Base-by-base conservation (phyloP, 2,329 filamentous ascomycete species). In the Verticillium isaacii region DNA sequence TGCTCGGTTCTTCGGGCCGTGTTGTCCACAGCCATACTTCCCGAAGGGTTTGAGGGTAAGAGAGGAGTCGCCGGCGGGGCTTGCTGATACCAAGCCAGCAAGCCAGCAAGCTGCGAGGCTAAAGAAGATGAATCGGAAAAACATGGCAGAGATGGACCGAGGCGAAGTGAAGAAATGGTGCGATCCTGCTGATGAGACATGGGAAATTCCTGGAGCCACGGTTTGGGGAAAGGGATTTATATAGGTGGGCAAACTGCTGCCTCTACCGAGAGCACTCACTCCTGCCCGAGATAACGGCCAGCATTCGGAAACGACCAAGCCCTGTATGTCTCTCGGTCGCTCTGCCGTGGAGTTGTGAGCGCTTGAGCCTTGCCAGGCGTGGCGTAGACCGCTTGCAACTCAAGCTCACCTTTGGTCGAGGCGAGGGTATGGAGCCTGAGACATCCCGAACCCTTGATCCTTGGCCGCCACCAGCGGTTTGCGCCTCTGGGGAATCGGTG, bases 1-100 rank as follows among this genome's bases (percentile, higher is more conserved):
- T 0, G 63, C 65, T 2, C 72, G 62, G 63, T 74, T 73, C 8
- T 65, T 68, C 5, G 68, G 66, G 17, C 68, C 69, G 58, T 74
- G 67, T 37, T 70, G 65, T 2, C 71, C 71, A 55, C 71, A 73
- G 19, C 45, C 45, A 14, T 50, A 50, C 19, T 23, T 23, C n/a
- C 45, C 45, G 9, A 50, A 50, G 45, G 45, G 45, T 14, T 50
- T 23, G n/a, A 50, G 45, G 9, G 45, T 12, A 5, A 50, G 45
- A 5, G 45, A 12, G 9, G 45, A 11, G 45, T 50, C 45, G 19
- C 19, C 23, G 6, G 45, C 45, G 8, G 45, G 45, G 17, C 11
- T 50, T 19, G 45, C 45, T 19, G 45, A 50, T 6, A n/a, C 12
- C 45, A 50, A 50, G n/a, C 45, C 45, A 11, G 19, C 19, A 14